These are phyloP conservation scores for Xylariaceae sp. DNA, from an alignment of 2,329 filamentous ascomycete genomes.

Conservation along the genomic window DNA sequence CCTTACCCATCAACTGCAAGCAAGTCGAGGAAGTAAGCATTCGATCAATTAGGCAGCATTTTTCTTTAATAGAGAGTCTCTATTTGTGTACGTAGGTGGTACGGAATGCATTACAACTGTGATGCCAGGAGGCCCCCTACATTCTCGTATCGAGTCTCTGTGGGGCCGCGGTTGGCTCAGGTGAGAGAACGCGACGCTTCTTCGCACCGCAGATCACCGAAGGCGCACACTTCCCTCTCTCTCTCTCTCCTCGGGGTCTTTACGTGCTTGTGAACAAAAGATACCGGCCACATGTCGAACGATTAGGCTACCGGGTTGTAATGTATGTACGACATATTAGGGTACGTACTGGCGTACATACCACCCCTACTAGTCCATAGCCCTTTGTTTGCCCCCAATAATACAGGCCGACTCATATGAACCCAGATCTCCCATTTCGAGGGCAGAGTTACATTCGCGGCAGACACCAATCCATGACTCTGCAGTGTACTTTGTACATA, in stretches of 20 bases:
- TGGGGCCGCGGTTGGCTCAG: not conserved
- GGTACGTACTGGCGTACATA: not conserved
- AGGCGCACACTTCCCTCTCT: too few species aligned
- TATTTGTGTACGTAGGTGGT: not conserved
- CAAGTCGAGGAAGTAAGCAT: too few species aligned
- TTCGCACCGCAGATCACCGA: not conserved
- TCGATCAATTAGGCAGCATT: not conserved
- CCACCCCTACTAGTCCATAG: not conserved
- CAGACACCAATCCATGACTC: conserved; percentile 5
- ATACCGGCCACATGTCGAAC: not conserved
- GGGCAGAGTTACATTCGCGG: conserved; percentile 24
- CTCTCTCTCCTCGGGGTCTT: not conserved
- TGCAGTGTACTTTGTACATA: not conserved
- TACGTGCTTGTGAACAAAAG: not conserved
- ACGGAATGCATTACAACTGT: not conserved
- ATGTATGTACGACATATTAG: not conserved
- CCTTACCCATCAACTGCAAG: too few species aligned
- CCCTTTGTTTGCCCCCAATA: conserved; percentile 20
- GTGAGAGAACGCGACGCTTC: not conserved
- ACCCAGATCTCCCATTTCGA: conserved; percentile 16
- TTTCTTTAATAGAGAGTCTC: not conserved
- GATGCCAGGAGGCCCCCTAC: conserved; percentile 5
- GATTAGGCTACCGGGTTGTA: not conserved
- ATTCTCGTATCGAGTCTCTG: conserved; percentile 8
- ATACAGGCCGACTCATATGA: conserved; percentile 18